These are phyloP conservation scores for Spatholobus suberectus DNA, from an alignment of 306 rosid species.

Conservation along the genomic window DNA sequence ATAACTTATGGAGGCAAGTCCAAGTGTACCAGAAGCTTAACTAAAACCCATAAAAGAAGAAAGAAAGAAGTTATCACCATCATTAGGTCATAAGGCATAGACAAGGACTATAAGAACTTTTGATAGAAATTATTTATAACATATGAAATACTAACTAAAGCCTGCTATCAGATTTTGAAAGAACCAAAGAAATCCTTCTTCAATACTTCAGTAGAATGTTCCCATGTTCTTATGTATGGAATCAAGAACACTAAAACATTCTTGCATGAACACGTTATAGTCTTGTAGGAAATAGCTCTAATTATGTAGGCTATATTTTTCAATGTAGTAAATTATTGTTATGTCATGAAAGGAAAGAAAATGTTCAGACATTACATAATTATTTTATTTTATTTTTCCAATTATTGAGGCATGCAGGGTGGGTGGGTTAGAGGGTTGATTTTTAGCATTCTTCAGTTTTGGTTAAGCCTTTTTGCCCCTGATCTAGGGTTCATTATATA, in stretches of 20 bases:
- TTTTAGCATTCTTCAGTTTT: conserved; percentile 18
- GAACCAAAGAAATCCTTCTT: background rate
- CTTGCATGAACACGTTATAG: background rate
- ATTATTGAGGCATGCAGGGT: background rate
- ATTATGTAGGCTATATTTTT: conserved; percentile 3
- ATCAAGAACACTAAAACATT: background rate
- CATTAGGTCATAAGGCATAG: conserved; percentile 7
- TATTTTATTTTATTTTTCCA: background rate
- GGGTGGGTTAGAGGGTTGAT: background rate
- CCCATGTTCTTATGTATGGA: conserved; percentile 4
- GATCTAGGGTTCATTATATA: conserved; percentile 24
- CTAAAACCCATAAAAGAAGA: background rate
- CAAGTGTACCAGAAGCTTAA: background rate
- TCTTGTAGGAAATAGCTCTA: background rate
- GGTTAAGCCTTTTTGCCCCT: conserved; percentile 28
- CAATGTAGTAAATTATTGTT: conserved; percentile 17
- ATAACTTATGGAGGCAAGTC: background rate
- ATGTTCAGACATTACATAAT: background rate
- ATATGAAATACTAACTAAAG: background rate
- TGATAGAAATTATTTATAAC: background rate
- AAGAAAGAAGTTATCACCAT: background rate
- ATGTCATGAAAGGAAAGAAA: conserved; percentile 4
- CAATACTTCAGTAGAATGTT: conserved; percentile 21
- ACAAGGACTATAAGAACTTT: background rate
- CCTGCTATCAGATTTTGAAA: background rate